These are phyloP conservation scores for Solanum paucissectum DNA, from an alignment of 257 asterid genomes.

Conservation along the genomic window DNA sequence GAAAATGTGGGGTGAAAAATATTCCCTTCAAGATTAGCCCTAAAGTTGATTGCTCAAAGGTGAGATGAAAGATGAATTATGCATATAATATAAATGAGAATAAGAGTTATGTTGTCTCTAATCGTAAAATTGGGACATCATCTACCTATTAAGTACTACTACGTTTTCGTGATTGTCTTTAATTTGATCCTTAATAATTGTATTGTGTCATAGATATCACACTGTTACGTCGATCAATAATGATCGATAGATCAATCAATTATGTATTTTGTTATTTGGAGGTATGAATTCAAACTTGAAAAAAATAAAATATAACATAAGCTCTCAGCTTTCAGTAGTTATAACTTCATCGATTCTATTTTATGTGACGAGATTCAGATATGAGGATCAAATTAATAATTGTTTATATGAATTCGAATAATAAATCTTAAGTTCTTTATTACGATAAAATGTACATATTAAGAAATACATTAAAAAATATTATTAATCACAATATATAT, in stretches of 20 bases:
- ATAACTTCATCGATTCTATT: background rate
- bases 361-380: background rate
- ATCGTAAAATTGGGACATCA: background rate
- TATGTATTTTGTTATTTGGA: background rate
- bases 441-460: background rate
- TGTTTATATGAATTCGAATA: background rate
- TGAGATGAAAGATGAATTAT: background rate
- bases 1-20: slow-evolving; percentile 13
- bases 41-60: slow-evolving; percentile 14
- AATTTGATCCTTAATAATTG: background rate
- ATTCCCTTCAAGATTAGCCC: slow-evolving; percentile 15
- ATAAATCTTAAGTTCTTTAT: background rate
- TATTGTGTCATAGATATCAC: background rate
- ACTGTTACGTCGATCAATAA: background rate
- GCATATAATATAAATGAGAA: background rate
- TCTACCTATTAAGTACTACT: background rate
- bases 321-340: background rate
- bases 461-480: too few species aligned
- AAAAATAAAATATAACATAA: background rate
- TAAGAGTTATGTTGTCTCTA: background rate
- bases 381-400: background rate
- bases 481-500: too few species aligned
- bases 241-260: background rate
- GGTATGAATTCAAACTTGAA: background rate
- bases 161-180: background rate